Conservation (phyloP, 2,329 filamentous ascomycete species). For the Xylaria arbuscula region DNA sequence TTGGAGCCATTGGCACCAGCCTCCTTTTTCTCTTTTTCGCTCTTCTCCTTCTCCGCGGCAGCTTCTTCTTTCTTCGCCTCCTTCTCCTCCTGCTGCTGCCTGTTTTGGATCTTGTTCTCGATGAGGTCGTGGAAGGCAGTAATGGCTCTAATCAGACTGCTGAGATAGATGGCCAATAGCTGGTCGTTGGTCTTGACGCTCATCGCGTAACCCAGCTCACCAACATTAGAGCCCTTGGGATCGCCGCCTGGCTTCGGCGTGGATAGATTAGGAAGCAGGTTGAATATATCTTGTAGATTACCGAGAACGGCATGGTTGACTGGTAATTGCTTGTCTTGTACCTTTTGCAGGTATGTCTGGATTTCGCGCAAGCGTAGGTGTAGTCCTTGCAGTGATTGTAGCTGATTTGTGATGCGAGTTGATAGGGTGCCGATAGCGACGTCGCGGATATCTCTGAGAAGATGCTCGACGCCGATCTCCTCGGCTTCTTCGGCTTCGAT, state of each 20-base stretch:
- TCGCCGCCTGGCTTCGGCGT: constrained; percentile 77
- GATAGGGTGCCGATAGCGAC: constrained; percentile 97
- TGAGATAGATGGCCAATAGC: constrained; percentile 97
- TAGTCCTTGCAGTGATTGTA: constrained; percentile 95
- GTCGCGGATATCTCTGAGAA: constrained; percentile 96
- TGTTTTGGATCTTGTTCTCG: constrained; percentile 99
- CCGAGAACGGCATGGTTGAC: constrained; percentile 98
- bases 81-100: constrained; percentile 95
- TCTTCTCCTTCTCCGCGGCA: constrained; percentile 63
- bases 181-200: constrained; percentile 99
- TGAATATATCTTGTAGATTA: constrained; percentile 99
- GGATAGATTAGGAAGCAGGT: constrained; percentile 93
- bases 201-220: constrained; percentile 94
- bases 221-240: constrained; percentile 66
- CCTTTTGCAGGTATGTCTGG: constrained; percentile 93
- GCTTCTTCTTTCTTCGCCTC: constrained; percentile 78
- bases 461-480: constrained; percentile 97
- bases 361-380: constrained; percentile 96
- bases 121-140: constrained; percentile 99
- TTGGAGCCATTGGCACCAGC: constrained; percentile 68
- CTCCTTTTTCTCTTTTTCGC: constrained; percentile 63
- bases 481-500: constrained; percentile 99
- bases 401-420: constrained; percentile 95
- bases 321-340: constrained; percentile 89
- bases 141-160: constrained; percentile 95